Percentiles rank a stretch among this genome's conserved stretches.
phyloP scores from a whole-genome alignment of 306 rosid genomes.

The Rubus parviflorus region DNA sequence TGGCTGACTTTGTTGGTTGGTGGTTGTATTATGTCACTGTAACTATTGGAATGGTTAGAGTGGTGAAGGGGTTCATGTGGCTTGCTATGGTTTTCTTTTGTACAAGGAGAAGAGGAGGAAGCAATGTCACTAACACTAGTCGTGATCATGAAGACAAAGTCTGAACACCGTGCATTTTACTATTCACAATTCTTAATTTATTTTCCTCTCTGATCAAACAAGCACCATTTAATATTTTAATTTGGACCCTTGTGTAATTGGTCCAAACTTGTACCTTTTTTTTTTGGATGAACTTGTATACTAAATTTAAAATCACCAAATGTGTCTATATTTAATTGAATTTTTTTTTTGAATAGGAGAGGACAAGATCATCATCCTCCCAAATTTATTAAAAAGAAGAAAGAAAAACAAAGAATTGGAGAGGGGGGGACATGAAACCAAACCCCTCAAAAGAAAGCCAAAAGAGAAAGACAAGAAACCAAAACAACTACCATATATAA shows the following conservation, averaged over 20 bases:
- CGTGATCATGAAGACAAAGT: constrained; percentile 35
- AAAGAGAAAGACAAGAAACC: too few species aligned
- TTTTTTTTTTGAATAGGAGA: too few species aligned
- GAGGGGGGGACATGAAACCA: too few species aligned
- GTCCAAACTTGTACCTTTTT: not conserved
- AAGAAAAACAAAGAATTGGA: too few species aligned
- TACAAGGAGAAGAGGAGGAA: constrained; percentile 21
- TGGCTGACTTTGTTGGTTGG: constrained; percentile 59
- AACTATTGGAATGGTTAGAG: constrained; percentile 61
- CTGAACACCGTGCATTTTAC: constrained; percentile 1
- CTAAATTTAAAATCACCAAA: not conserved
- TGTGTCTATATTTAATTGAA: not conserved
- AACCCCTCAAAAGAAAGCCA: too few species aligned
- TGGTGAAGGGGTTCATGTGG: constrained; percentile 51
- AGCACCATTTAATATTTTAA: not conserved
- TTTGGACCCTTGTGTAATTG: not conserved
- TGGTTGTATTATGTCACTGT: constrained; percentile 66
- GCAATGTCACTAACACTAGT: not conserved
- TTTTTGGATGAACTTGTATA: not conserved
- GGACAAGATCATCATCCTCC: too few species aligned
- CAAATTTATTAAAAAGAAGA: too few species aligned
- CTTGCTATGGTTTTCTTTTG: constrained; percentile 35
- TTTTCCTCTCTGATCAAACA: constrained; percentile 2
- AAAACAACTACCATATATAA: too few species aligned
- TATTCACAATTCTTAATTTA: not conserved